Conservation (phyloP, 192 early-diverging fungal genomes). For the Lunasporangiospora selenospora region DNA sequence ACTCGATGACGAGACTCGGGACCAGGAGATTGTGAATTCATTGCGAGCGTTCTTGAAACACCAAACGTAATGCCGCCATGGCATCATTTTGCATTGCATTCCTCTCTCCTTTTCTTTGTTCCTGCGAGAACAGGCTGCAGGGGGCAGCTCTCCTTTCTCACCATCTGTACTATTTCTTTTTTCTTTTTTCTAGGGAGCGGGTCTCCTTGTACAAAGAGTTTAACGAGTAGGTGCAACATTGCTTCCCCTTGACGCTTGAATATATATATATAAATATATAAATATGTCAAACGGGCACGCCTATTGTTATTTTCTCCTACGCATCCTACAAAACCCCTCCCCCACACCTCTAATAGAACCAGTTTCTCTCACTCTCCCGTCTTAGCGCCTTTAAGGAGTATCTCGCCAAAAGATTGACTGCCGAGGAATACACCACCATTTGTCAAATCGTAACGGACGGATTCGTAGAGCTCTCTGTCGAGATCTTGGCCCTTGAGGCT, state of each 20-base stretch:
- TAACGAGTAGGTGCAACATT: constrained; percentile 32
- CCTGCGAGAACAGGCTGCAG: neutral
- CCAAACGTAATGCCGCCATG: constrained; percentile 43
- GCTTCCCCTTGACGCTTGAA: no score
- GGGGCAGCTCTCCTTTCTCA: neutral
- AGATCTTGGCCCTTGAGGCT: constrained; percentile 40
- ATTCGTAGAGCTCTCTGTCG: constrained; percentile 39
- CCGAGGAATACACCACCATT: constrained; percentile 41
- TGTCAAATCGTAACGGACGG: constrained; percentile 44
- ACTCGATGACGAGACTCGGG: constrained; percentile 39
- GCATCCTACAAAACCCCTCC: neutral
- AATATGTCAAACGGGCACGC: no score
- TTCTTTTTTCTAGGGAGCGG: constrained; percentile 11
- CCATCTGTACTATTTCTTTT: neutral
- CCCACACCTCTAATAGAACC: neutral
- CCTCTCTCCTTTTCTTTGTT: neutral
- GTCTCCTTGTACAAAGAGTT: constrained; percentile 45
- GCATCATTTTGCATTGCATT: neutral
- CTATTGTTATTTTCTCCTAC: no score
- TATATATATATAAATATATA: no score
- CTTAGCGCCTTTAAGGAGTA: constrained; percentile 44
- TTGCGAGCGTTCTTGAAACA: constrained; percentile 41
- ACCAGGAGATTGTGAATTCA: constrained; percentile 30
- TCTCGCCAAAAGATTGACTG: constrained; percentile 30
- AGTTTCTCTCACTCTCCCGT: neutral